phyloP scores from a whole-genome alignment of 2,329 filamentous ascomycete genomes.

The Fusarium zealandicum region DNA sequence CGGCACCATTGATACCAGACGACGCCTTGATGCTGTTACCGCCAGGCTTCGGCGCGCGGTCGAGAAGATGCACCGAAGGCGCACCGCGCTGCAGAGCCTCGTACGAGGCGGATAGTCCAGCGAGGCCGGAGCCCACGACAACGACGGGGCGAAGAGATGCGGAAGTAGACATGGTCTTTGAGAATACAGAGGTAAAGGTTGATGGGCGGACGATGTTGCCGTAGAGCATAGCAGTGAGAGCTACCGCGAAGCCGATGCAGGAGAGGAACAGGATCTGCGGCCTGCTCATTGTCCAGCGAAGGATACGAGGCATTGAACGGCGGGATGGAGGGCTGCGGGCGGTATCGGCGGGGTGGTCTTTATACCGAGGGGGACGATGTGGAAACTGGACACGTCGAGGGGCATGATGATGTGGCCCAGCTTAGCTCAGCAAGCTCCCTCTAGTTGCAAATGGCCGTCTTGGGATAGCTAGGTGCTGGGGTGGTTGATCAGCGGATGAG shows the following conservation, averaged over 20 bases:
- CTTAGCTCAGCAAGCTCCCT: slow-evolving; percentile 11
- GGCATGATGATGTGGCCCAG: slow-evolving; percentile 3
- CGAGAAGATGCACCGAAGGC: slow-evolving; percentile 61
- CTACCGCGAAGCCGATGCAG: slow-evolving; percentile 40
- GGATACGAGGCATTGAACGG: slow-evolving; percentile 40
- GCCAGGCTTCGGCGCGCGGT: slow-evolving; percentile 65
- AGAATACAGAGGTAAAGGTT: slow-evolving; percentile 32
- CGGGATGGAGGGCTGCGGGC: slow-evolving; percentile 12
- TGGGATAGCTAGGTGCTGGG: not conserved
- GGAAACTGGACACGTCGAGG: slow-evolving; percentile 8
- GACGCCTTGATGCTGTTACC: slow-evolving; percentile 73
- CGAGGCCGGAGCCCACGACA: slow-evolving; percentile 70
- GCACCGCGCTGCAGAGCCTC: slow-evolving; percentile 61
- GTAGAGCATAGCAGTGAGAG: slow-evolving; percentile 43
- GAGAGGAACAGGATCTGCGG: slow-evolving; percentile 39
- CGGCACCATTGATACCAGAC: slow-evolving; percentile 69
- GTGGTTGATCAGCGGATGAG: slow-evolving; percentile 2
- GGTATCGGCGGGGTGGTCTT: slow-evolving; percentile 33
- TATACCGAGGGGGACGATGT: slow-evolving; percentile 20
- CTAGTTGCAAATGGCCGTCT: not conserved
- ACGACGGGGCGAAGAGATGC: slow-evolving; percentile 52
- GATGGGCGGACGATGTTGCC: slow-evolving; percentile 34
- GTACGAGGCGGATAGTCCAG: slow-evolving; percentile 66
- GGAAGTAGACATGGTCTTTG: slow-evolving; percentile 39
- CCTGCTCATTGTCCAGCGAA: slow-evolving; percentile 41